Base-by-base conservation (phyloP, 2,329 filamentous ascomycete genomes). In the Allantophomopsis cytisporea region DNA sequence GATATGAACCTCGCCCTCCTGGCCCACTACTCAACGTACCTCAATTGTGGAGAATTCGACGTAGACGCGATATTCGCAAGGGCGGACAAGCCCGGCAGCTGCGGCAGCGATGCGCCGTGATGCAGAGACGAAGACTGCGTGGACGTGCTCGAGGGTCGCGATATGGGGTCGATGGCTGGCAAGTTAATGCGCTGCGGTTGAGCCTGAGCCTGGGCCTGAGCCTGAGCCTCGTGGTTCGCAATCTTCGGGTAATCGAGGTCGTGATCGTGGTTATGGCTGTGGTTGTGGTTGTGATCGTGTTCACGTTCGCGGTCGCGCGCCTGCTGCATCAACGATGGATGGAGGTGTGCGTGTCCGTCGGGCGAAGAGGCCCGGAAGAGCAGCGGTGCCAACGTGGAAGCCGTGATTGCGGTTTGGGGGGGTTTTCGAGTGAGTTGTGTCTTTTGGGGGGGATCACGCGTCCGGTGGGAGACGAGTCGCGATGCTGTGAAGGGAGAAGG, bases 351-450 rank as follows among this genome's bases (percentile, higher is more conserved):
- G 23, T 28, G 23, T 28, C 23, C 23, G 23, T 28, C 23, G 23
- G 23, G 23, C 23, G 23, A 28, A 28, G 23, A 28, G 7, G 23
- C 31, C 31, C 31, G n/a, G 16, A 15, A 34, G 16, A 34, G 31
- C 31, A 34, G 74, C 42, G 68, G 66, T 60, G 69, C 70, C 59
- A 76, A 68, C 54, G 70, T 68, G 60, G 69, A 76, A 63, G 71
- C 66, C 66, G 67, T 72, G 52, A 45, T 60, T 51, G 52, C 52
- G 55, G 51, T 55, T 51, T 48, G 46, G 45, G 48, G 48, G 50
- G 51, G 50, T 34, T 34, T n/a, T 28, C 23, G 23, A 28, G 23
- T 28, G 23, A 8, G 23, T 28, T 28, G 23, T 6, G 23, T 3
- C 23, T 28, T 28, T n/a, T n/a, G n/a, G n/a, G n/a, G n/a, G 23